phyloP scores from a whole-genome alignment of 176 grass and related monocot genomes.

The Phoenix dactylifera region DNA sequence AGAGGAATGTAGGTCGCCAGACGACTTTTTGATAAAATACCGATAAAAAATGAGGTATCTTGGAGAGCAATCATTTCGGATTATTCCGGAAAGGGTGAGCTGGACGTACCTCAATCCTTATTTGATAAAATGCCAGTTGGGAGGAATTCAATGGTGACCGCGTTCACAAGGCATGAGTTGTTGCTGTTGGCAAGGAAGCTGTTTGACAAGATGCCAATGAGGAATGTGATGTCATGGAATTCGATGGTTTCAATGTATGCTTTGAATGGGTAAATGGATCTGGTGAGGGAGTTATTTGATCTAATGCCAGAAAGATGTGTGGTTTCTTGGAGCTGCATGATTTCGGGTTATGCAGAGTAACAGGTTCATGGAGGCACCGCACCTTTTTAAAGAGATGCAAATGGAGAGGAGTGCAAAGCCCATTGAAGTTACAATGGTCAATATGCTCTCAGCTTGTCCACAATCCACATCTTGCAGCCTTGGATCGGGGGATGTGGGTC shows the following conservation, averaged over 20 bases:
- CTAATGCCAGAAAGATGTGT: conserved; percentile 26
- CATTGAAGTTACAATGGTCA: conserved; percentile 71
- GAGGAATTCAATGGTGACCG: too few relatives aligned
- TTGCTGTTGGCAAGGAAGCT: too few relatives aligned
- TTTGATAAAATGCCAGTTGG: too few relatives aligned
- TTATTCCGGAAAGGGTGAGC: too few relatives aligned
- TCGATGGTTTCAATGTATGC: too few relatives aligned
- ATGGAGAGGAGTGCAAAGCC: conserved; percentile 16
- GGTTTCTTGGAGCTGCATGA: conserved; percentile 59
- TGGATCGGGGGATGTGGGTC: conserved; percentile 49
- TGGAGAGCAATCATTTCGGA: neutral
- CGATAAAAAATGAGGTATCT: conserved; percentile 37
- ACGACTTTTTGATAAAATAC: conserved; percentile 42
- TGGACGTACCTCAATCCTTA: too few relatives aligned
- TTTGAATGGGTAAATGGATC: too few relatives aligned
- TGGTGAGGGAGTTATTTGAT: too few relatives aligned
- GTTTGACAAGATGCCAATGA: too few relatives aligned
- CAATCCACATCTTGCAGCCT: conserved; percentile 29
- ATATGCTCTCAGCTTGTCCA: conserved; percentile 46
- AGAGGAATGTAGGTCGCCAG: conserved; percentile 29
- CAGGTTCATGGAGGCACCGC: conserved; percentile 28
- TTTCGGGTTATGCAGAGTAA: conserved; percentile 50
- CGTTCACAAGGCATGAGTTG: too few relatives aligned
- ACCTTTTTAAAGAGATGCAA: conserved; percentile 54
- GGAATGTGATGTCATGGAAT: too few relatives aligned